Base-by-base conservation (phyloP, 2,329 filamentous ascomycete genomes). In the Coniochaeta sp. region DNA sequence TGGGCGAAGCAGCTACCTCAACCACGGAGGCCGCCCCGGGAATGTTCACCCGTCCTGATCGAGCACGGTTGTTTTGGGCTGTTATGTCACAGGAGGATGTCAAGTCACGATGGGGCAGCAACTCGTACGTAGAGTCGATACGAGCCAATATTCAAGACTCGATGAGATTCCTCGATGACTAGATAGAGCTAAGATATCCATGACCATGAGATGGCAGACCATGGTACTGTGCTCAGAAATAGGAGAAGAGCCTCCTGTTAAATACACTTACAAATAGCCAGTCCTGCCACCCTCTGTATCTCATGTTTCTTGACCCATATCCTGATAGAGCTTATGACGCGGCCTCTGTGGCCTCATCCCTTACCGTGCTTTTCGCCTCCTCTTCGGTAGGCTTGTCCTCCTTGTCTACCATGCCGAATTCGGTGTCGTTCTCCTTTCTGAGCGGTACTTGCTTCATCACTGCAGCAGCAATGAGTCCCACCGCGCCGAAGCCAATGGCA, bases 351-450 rank as follows among this genome's bases (percentile, higher is more conserved):
- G 6, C 38, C 16, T 24, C n/a, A 9, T 20, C 22, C 38, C 22
- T 16, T 20, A 26, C 14, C 14, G 9, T 22, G n/a, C 9, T n/a
- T 8, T 4, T 16, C 12, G 5, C 38, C 38, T 10, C n/a, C 18
- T 42, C 38, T 16, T 42, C 38, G 6, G n/a, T 14, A 24, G 38
- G 18, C 48, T 49, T 53, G 18, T 51, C 46, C 28, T 53, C 28
- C 22, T 60, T 58, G 30, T 53, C 57, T 49, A 48, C 50, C 26
- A 67, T 35, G 1, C 62, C 64, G 49, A 56, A 67, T 22, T 65
- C 59, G 1, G 63, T 66, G n/a, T 66, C 56, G 1, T 59, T 48
- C 46, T 64, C 58, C 10, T 57, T 54, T 8, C 64, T 46, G 16
- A 67, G 38, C 26, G 48, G 26, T 1, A 65, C 35, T 40, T 64